A percentile compares a stretch with the other conserved stretches of the same genome.
These are phyloP conservation scores for Trematosphaeria pertusa DNA, from an alignment of 2,329 filamentous ascomycete species.

Conservation along the genomic window DNA sequence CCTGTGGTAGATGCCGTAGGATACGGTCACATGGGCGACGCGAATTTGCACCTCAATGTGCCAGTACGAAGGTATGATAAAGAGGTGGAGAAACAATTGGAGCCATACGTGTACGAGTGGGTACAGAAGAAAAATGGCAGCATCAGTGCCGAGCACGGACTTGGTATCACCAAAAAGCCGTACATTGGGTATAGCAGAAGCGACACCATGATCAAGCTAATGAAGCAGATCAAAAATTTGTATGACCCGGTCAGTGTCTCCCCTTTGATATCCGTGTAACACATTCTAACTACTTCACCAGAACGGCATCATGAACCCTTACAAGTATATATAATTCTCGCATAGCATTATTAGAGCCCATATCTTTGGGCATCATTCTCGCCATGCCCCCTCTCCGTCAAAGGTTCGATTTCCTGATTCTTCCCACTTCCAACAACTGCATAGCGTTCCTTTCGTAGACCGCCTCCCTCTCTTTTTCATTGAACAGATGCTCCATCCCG, in stretches of 20 bases:
- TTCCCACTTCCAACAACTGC: slow-evolving; percentile 32
- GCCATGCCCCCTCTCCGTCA: not conserved
- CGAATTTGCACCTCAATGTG: slow-evolving; percentile 93
- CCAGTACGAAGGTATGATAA: slow-evolving; percentile 83
- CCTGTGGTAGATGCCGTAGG: slow-evolving; percentile 91
- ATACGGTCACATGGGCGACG: slow-evolving; percentile 98
- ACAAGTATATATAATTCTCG: slow-evolving; percentile 77
- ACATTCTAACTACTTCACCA: slow-evolving; percentile 47
- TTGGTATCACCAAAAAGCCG: slow-evolving; percentile 94
- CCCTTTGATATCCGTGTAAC: not conserved
- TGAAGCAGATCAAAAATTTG: slow-evolving; percentile 93
- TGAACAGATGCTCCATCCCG: slow-evolving; percentile 49
- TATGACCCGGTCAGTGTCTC: slow-evolving; percentile 85
- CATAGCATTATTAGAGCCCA: slow-evolving; percentile 7
- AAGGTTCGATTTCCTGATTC: not conserved
- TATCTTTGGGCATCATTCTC: slow-evolving; percentile 2
- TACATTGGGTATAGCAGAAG: slow-evolving; percentile 93
- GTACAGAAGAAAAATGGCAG: slow-evolving; percentile 85
- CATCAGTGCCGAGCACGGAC: slow-evolving; percentile 94
- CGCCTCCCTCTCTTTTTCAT: slow-evolving; percentile 40
- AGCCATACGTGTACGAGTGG: slow-evolving; percentile 99
- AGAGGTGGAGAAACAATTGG: slow-evolving; percentile 82
- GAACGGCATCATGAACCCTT: slow-evolving; percentile 99
- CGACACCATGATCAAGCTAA: slow-evolving; percentile 84
- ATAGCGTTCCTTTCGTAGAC: slow-evolving; percentile 51